Conservation (phyloP, 352 stramenopile species). For the Phytophthora lateralis region DNA sequence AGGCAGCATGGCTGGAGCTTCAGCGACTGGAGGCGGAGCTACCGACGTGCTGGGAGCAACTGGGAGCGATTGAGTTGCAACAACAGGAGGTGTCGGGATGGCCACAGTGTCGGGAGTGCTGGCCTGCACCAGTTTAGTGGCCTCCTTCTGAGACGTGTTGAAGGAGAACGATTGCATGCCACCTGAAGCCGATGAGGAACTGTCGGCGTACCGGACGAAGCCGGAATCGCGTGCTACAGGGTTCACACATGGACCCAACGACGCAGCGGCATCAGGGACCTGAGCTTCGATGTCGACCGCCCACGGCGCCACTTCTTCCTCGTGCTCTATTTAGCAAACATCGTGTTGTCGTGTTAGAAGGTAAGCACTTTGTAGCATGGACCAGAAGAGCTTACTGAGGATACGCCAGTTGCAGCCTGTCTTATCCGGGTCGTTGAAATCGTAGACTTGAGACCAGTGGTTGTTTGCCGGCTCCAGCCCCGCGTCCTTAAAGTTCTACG, state of each 20-base stretch:
- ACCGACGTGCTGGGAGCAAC: constrained; percentile 11
- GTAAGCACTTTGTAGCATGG: neutral
- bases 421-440: constrained; percentile 93
- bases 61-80: constrained; percentile 14
- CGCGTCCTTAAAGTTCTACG: constrained; percentile 72
- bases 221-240: constrained; percentile 61
- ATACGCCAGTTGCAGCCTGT: constrained; percentile 73
- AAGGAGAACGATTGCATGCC: constrained; percentile 75
- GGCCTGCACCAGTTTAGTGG: constrained; percentile 27
- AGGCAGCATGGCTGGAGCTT: constrained; percentile 6
- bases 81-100: neutral
- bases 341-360: constrained; percentile 3
- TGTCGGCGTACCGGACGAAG: constrained; percentile 61
- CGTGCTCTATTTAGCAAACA: constrained; percentile 33
- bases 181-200: constrained; percentile 22
- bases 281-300: constrained; percentile 53
- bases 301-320: constrained; percentile 54
- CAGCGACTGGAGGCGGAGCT: constrained; percentile 1
- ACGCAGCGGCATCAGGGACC: constrained; percentile 34
- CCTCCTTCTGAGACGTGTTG: constrained; percentile 59
- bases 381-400: constrained; percentile 41
- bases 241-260: constrained; percentile 61
- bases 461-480: constrained; percentile 86
- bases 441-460: constrained; percentile 91
- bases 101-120: neutral